Base-by-base conservation (phyloP, 441 rosid genomes). In the Gossypium davidsonii region DNA sequence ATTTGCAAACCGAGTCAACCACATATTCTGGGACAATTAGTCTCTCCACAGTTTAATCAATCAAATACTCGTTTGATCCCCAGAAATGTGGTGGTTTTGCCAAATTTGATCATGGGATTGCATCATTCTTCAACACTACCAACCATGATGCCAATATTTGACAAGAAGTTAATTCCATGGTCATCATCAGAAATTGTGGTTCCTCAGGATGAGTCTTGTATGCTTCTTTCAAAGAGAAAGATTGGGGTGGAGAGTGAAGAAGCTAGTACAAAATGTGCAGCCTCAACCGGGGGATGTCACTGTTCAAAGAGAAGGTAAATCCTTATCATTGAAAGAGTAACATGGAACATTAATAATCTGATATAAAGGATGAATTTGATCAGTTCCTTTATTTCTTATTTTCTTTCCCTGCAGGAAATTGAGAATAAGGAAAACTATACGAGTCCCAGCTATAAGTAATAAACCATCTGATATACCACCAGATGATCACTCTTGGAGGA, bases 271-370 rank as follows among this genome's bases (percentile, higher is more conserved):
- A 75, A 48, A 74, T 69, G 63, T 31, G 51, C 52, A 20, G 76
- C 73, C 63, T 73, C 83, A 18, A 78, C 77, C 3, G 76, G 80
- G 15, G 80, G 76, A 55, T 81, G 80, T 59, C 78, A 61, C 72
- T 81, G 82, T 55, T 78, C 80, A 18, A 76, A 74, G 55, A 12
- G 60, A 78, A 71, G 84, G 84, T 76, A 75, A 55, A 53, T 20
- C 20, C 49, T 39, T 6, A 49, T 7, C 8, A 8, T 14, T 49
- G 23, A 37, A 37, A 37, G 42, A 37, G 42, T 37, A 37, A 37
- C 9, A 37, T 37, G 9, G 42, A 21, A 56, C 60, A 21, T 56
- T 56, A 9, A 21, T 21, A 56, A 23, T 56, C 61, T 56, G 61
- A 56, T 21, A 37, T 37, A 37, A 37, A 37, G 10, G 42, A 37